A percentile compares a stretch with the other conserved stretches of the same genome.
phyloP scores from a whole-genome alignment of 2,329 filamentous ascomycete genomes.

The Berkeleyomyces rouxiae region DNA sequence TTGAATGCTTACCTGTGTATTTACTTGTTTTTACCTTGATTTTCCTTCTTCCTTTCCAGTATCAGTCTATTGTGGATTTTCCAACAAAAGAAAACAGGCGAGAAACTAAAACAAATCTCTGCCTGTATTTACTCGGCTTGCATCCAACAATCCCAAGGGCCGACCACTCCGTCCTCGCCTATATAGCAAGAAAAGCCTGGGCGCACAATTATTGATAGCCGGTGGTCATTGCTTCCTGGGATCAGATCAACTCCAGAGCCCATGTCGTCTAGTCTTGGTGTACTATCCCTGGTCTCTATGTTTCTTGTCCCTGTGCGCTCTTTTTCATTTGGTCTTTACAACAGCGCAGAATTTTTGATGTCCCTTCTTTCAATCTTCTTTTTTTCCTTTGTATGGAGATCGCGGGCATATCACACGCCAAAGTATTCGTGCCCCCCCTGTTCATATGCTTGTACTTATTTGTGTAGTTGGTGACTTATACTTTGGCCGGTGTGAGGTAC shows the following conservation, averaged over 20 bases:
- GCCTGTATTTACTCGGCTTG: not conserved
- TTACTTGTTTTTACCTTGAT: not conserved
- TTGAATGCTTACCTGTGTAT: not conserved
- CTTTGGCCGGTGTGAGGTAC: not conserved
- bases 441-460: not conserved
- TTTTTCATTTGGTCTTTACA: not conserved
- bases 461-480: not conserved
- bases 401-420: not conserved
- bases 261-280: conserved; percentile 5
- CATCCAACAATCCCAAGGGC: not conserved
- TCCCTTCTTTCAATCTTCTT: conserved; percentile 1
- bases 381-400: conserved; percentile 3
- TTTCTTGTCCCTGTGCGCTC: not conserved
- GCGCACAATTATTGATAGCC: not conserved
- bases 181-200: conserved; percentile 2
- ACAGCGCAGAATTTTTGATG: not conserved
- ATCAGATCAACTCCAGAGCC: not conserved
- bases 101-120: not conserved
- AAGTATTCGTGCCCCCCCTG: not conserved
- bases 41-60: not conserved
- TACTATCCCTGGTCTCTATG: not conserved
- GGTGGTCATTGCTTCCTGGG: conserved; percentile 1
- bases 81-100: not conserved
- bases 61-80: not conserved
- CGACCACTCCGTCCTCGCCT: not conserved